Evolutionary conservation across 2,329 filamentous ascomycete genomes (phyloP).

Genomic region (Cytospora paraplurivora): DNA sequence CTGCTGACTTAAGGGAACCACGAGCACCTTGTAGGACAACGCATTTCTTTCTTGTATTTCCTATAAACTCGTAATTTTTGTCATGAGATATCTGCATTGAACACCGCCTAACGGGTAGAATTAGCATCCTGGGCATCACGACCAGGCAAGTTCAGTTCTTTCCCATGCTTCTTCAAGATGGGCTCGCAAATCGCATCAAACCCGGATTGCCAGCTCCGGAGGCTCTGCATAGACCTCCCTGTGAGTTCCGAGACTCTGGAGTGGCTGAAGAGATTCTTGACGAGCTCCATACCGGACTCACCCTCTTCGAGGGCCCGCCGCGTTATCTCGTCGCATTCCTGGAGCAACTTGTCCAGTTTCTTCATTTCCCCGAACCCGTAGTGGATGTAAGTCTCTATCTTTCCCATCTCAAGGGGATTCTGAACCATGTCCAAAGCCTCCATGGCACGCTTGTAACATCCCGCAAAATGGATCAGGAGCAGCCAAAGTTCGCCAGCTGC

Average conservation of each 20-base stretch:
- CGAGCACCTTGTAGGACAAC: too few relatives aligned
- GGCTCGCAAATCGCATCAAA: constrained; percentile 96
- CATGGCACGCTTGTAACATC: constrained; percentile 89
- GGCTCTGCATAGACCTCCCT: constrained; percentile 86
- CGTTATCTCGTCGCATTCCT: constrained; percentile 94
- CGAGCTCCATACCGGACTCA: constrained; percentile 90
- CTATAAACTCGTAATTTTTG: too few relatives aligned
- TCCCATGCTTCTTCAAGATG: constrained; percentile 59
- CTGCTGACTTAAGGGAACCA: too few relatives aligned
- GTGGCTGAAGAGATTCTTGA: constrained; percentile 89
- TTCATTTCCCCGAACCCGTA: constrained; percentile 82
- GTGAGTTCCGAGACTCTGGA: constrained; percentile 87
- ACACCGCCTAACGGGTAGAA: too few relatives aligned
- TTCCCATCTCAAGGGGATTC: constrained; percentile 70
- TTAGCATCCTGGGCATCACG: background rate
- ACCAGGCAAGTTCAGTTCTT: background rate
- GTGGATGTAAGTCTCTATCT: constrained; percentile 86
- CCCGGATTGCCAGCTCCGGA: constrained; percentile 84
- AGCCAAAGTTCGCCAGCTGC: background rate
- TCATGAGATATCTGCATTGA: too few relatives aligned
- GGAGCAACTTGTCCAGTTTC: constrained; percentile 82
- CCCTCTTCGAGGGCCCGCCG: constrained; percentile 79
- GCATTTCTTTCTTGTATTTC: too few relatives aligned
- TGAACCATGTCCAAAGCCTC: constrained; percentile 73
- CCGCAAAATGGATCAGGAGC: constrained; percentile 82